Evolutionary conservation across 305 asterid genomes (phyloP).

Genomic region (Solanum hybrid): DNA sequence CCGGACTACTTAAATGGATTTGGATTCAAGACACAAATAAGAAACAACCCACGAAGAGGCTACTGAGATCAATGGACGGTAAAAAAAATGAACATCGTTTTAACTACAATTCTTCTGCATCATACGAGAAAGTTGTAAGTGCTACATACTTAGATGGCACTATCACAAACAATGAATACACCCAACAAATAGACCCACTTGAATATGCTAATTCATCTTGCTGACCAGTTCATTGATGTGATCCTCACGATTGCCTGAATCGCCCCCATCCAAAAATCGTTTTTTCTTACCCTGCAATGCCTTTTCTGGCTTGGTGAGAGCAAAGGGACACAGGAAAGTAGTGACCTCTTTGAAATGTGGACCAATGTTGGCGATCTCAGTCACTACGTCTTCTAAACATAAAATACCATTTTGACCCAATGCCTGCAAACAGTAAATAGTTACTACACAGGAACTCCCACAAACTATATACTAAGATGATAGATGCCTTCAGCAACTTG

Average conservation of each 20-base stretch:
- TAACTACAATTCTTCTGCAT: neutral
- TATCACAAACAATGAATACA: neutral
- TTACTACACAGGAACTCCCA: neutral
- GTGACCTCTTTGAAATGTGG: conserved; percentile 58
- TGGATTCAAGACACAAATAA: neutral
- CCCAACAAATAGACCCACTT: neutral
- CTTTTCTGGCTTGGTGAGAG: conserved; percentile 66
- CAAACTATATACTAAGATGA: neutral
- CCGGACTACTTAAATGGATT: neutral
- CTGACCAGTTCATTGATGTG: conserved; percentile 60
- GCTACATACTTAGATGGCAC: neutral
- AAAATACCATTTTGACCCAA: conserved; percentile 59
- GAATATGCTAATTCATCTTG: conserved; percentile 63
- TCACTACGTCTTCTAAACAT: conserved; percentile 79
- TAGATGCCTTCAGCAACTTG: neutral
- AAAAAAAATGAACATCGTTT: neutral
- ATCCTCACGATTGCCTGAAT: conserved; percentile 73
- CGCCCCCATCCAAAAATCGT: conserved; percentile 73
- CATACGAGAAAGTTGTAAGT: neutral
- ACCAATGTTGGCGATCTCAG: conserved; percentile 61
- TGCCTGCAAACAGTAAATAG: conserved; percentile 36
- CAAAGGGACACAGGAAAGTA: conserved; percentile 60
- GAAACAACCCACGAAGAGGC: neutral
- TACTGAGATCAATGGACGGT: neutral
- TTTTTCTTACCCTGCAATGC: conserved; percentile 71